Evolutionary conservation across 495 filamentous ascomycete genomes (phyloP), one percentile per base, ranked within the genome.

Genomic region (Talaromyces wortmannii): DNA sequence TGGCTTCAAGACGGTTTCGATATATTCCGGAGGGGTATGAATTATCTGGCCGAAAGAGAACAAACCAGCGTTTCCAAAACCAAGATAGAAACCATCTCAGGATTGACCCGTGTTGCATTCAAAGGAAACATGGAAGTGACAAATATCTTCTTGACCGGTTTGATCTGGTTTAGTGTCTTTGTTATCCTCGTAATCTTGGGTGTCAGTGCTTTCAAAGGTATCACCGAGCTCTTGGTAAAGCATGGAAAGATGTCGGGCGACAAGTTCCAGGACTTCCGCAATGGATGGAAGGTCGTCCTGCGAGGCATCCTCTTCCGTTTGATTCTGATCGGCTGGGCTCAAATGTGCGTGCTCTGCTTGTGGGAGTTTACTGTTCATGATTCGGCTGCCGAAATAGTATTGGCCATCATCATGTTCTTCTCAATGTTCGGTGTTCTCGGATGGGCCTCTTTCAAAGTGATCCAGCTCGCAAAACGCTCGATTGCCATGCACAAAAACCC

Each of bases 401-500:
- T 97, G 40, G 94, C 92, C 44, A 80, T 94, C 43, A 89, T 95
- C 68, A 96, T 95, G 78, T 78, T 97, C 62, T 73, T 96, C 50
- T 86, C 89, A 23, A 86, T 96, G 80, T 72, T 87, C 10, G 71
- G 74, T 33, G 89, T 91, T 16, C 78, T 98, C n/a, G 82, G 72
- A 44, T 98, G 89, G 88, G 94, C 91, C 17, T 82, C 89, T 2
- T 83, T 84, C 66, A 96, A 96, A 75, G 91, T 98, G 47, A 87
- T 94, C 62, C 82, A 83, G 12, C 83, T 98, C 51, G 94, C 94
- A 15, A 89, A 86, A 59, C 88, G 90, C 53, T 96, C 92, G 5
- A 84, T 96, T 53, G 71, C 81, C 10, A 88, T 96, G 81, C 92
- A 98, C 79, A 90, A 90, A 66, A 98, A 97, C 68, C 92, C 94